Conservation (phyloP, 768 basidiomycete genomes). For the Lentinula raphanica region DNA sequence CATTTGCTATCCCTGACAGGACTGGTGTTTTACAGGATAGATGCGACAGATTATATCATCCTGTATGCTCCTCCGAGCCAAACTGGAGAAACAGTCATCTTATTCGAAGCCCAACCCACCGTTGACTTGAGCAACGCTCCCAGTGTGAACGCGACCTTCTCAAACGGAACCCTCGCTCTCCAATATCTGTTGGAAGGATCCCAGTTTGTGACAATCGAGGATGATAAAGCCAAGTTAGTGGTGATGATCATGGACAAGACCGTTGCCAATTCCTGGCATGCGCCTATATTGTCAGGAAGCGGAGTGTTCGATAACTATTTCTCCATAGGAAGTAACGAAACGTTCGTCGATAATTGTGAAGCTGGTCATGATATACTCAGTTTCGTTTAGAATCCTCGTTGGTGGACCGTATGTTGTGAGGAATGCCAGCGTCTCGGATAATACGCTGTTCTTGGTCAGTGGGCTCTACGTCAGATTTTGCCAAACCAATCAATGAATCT, state of each 20-base stretch:
- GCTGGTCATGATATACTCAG: neutral
- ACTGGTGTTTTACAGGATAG: conserved; percentile 28
- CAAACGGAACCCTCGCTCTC: conserved; percentile 34
- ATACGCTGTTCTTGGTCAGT: conserved; percentile 30
- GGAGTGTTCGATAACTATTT: conserved; percentile 37
- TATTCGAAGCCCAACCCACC: conserved; percentile 24
- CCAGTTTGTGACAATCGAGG: conserved; percentile 29
- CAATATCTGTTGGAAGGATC: conserved; percentile 30
- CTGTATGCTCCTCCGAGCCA: conserved; percentile 37
- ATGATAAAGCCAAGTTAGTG: conserved; percentile 22
- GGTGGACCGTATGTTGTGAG: conserved; percentile 52
- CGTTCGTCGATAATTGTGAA: conserved; percentile 20
- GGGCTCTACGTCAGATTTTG: neutral
- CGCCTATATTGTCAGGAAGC: conserved; percentile 34
- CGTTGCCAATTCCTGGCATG: conserved; percentile 46
- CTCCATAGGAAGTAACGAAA: conserved; percentile 40
- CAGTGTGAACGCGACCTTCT: conserved; percentile 26
- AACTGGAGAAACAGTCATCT: conserved; percentile 39
- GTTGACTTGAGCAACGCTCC: conserved; percentile 24
- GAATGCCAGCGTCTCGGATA: conserved; percentile 35
- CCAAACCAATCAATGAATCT: neutral
- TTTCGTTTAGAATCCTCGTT: conserved; percentile 32
- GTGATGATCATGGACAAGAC: conserved; percentile 38
- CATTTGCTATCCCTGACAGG: neutral
- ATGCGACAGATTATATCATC: conserved; percentile 34